A percentile compares a stretch with the other conserved stretches of the same genome.
Evolutionary conservation across 148 eudicot genomes (phyloP).

Genomic region (Heliosperma pusillum): DNA sequence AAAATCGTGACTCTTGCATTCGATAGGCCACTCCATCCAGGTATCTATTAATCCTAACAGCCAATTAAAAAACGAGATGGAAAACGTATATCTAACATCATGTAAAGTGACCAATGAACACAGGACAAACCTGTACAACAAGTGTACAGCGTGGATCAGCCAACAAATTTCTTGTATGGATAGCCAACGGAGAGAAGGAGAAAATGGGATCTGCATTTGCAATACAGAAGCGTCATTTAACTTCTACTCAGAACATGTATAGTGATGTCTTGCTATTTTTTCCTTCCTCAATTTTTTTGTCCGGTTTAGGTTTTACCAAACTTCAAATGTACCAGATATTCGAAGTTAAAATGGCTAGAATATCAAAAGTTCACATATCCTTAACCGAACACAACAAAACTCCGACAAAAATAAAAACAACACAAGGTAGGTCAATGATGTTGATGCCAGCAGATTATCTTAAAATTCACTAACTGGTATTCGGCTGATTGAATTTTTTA

Average conservation of each 20-base stretch:
- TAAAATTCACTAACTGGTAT: too few relatives aligned
- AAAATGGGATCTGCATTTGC: slow-evolving; percentile 82
- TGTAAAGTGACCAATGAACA: not conserved
- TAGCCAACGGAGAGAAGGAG: slow-evolving; percentile 97
- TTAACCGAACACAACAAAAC: not conserved
- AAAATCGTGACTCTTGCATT: slow-evolving; percentile 97
- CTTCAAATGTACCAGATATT: not conserved
- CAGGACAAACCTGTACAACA: slow-evolving; percentile 79
- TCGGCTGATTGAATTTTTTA: too few relatives aligned
- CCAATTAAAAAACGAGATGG: slow-evolving; percentile 33
- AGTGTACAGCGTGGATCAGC: slow-evolving; percentile 94
- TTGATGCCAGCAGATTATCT: too few relatives aligned
- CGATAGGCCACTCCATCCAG: slow-evolving; percentile 99
- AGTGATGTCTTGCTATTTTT: not conserved
- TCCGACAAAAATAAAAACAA: not conserved
- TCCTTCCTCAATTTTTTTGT: not conserved
- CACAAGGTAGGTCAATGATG: not conserved
- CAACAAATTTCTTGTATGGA: slow-evolving; percentile 88
- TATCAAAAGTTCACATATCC: too few relatives aligned
- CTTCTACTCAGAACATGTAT: not conserved
- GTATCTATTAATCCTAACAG: slow-evolving; percentile 58
- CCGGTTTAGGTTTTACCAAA: too few relatives aligned
- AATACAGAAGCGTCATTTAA: not conserved
- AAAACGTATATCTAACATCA: slow-evolving; percentile 17
- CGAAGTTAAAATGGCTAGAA: not conserved